Conservation (phyloP, 2,329 filamentous ascomycete species). For the Arthrinium phaeospermum region DNA sequence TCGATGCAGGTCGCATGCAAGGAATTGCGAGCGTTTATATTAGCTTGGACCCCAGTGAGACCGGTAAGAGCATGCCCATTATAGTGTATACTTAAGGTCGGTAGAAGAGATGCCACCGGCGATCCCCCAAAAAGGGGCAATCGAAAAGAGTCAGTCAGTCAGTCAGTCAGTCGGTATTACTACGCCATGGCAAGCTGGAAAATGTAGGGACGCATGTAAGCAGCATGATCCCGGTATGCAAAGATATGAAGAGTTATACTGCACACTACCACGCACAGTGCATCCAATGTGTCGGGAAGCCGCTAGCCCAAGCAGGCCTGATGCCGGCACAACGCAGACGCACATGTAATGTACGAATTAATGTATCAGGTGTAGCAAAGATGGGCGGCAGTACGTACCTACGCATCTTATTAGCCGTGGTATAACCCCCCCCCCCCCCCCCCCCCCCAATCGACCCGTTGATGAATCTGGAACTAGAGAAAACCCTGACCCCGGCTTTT, state of each 20-base stretch:
- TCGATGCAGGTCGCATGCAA: constrained; percentile 9
- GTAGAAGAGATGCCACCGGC: background rate
- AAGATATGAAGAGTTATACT: background rate
- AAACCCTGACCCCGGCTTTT: constrained; percentile 17
- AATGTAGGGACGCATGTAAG: too few species aligned
- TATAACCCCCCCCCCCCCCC: constrained; percentile 14
- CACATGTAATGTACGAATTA: constrained; percentile 19
- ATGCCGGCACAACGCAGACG: constrained; percentile 18
- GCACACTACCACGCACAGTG: constrained; percentile 18
- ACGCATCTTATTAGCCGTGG: constrained; percentile 10
- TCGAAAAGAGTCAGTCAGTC: background rate
- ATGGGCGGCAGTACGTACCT: background rate
- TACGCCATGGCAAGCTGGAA: background rate
- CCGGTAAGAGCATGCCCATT: background rate
- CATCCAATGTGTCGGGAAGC: constrained; percentile 25
- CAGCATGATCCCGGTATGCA: background rate
- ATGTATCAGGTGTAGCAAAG: constrained; percentile 6
- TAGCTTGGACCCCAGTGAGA: background rate
- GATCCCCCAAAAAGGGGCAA: background rate
- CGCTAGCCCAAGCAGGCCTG: constrained; percentile 23
- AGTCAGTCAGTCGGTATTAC: background rate
- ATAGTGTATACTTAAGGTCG: background rate
- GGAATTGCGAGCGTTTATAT: background rate
- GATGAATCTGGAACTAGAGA: constrained; percentile 18
- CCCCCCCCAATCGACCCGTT: constrained; percentile 9